Evolutionary conservation across 2,329 filamentous ascomycete species (phyloP).

Genomic region (Ceratocystis eucalypticola): DNA sequence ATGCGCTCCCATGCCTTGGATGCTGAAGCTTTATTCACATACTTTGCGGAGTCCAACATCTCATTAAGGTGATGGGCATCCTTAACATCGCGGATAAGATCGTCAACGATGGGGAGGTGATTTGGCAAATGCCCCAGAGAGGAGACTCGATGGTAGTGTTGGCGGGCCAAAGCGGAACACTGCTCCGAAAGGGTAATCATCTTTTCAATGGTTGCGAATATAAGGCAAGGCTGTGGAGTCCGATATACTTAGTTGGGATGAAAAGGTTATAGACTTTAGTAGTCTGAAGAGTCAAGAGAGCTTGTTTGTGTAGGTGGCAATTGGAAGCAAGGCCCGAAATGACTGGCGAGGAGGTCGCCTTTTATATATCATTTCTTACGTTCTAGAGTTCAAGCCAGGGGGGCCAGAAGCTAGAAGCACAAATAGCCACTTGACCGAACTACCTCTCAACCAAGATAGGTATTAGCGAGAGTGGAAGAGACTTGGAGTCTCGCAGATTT

Average conservation of each 20-base stretch:
- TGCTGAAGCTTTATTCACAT: background rate
- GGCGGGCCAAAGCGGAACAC: conserved; percentile 1
- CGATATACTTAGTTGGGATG: background rate
- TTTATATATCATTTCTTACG: background rate
- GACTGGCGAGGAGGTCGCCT: background rate
- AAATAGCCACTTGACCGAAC: background rate
- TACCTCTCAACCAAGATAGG: background rate
- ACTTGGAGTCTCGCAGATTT: too few relatives aligned
- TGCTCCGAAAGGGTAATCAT: background rate
- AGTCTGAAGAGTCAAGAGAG: too few relatives aligned
- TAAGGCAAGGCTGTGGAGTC: background rate
- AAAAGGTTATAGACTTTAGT: too few relatives aligned
- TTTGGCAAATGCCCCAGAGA: background rate
- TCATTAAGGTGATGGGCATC: background rate
- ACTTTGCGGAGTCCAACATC: background rate
- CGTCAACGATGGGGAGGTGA: background rate
- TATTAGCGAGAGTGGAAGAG: too few relatives aligned
- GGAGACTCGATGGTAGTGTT: background rate
- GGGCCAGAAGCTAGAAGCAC: background rate
- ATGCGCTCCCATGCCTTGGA: background rate
- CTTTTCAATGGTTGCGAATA: background rate
- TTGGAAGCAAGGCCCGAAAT: conserved; percentile 3
- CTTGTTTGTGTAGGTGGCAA: background rate
- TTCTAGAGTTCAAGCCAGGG: background rate
- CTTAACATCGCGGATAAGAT: background rate